These are phyloP conservation scores for Quercus tomentella DNA, from an alignment of 331 rosid species.

Conservation along the genomic window DNA sequence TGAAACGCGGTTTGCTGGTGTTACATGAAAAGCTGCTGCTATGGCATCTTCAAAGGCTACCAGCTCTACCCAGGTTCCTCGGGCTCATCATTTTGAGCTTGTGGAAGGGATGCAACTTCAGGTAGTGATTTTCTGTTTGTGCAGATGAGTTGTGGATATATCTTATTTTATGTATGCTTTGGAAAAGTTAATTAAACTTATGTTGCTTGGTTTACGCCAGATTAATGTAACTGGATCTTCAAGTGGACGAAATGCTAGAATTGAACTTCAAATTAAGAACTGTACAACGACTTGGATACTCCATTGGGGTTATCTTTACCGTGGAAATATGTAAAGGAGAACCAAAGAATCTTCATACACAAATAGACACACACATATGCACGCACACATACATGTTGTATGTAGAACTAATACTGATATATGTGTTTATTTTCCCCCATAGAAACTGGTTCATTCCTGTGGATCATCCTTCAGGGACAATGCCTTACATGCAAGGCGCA, in stretches of 20 bases:
- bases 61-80: background rate
- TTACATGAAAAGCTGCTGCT: background rate
- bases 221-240: constrained; percentile 23
- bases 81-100: constrained; percentile 24
- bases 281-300: constrained; percentile 26
- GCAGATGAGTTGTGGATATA: background rate
- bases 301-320: constrained; percentile 32
- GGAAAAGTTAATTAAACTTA: background rate
- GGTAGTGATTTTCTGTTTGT: background rate
- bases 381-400: background rate
- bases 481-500: constrained; percentile 19
- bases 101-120: constrained; percentile 23
- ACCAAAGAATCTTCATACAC: background rate
- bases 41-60: constrained; percentile 22
- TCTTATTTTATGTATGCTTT: background rate
- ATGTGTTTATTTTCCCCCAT: background rate
- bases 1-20: background rate
- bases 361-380: too few species aligned
- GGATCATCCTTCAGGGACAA: constrained; percentile 19
- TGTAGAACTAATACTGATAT: background rate
- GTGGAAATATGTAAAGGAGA: constrained; percentile 11
- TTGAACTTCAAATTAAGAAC: constrained; percentile 26
- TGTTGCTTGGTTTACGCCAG: constrained; percentile 9
- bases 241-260: constrained; percentile 9
- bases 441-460: constrained; percentile 29